phyloP scores from a whole-genome alignment of 2,329 filamentous ascomycete species.

The Neonectria hederae region DNA sequence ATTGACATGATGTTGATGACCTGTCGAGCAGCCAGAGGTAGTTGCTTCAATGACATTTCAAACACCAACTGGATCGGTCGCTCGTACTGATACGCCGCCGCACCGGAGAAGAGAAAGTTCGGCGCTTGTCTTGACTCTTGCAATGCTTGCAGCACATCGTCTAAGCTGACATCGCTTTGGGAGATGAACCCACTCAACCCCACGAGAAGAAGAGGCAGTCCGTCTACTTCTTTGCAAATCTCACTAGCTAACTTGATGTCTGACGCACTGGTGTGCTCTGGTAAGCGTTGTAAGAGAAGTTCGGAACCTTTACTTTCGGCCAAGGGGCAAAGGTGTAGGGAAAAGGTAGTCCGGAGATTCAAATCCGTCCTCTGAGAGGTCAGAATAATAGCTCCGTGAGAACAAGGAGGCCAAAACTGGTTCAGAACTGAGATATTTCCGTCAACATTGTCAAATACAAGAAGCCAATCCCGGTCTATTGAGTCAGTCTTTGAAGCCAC shows the following conservation, averaged over 20 bases:
- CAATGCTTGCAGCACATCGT: not conserved
- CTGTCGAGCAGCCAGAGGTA: not conserved
- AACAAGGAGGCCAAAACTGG: slow-evolving; percentile 1
- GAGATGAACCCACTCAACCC: slow-evolving; percentile 1
- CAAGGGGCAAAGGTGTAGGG: not conserved
- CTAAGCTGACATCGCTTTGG: not conserved
- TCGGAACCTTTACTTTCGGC: not conserved
- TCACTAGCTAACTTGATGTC: not conserved
- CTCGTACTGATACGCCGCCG: not conserved
- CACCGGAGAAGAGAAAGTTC: not conserved
- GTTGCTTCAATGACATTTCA: not conserved
- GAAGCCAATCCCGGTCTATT: not conserved
- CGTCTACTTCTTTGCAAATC: slow-evolving; percentile 2
- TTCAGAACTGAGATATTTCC: not conserved
- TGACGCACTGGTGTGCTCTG: not conserved
- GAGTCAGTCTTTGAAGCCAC: not conserved
- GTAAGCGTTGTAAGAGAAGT: not conserved
- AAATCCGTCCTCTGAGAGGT: not conserved
- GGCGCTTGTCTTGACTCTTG: not conserved
- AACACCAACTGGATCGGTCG: not conserved
- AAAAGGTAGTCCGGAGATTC: not conserved
- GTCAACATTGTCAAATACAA: not conserved
- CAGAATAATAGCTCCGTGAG: not conserved
- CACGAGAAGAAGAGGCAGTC: not conserved
- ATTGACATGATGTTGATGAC: slow-evolving; percentile 3